Evolutionary conservation across 2,329 filamentous ascomycete species (phyloP).

Genomic region (Penicillium sp.): DNA sequence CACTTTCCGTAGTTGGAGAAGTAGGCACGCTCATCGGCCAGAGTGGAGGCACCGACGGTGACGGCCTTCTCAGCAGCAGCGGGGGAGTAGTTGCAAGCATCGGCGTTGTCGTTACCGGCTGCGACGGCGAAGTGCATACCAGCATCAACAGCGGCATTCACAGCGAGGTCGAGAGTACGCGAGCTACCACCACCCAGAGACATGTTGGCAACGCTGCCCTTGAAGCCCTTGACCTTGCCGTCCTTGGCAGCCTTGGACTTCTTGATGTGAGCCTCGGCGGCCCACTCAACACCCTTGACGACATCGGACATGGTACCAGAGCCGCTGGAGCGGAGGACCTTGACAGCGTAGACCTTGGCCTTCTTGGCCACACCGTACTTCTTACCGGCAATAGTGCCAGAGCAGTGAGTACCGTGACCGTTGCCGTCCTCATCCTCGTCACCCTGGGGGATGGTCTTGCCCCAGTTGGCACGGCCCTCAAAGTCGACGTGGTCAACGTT

Average conservation of each 20-base stretch:
- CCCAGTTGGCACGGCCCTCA: slow-evolving; percentile 93
- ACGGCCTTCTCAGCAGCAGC: slow-evolving; percentile 90
- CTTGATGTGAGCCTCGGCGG: slow-evolving; percentile 78
- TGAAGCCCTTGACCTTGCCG: slow-evolving; percentile 94
- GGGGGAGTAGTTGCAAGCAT: slow-evolving; percentile 99
- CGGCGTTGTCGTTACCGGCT: slow-evolving; percentile 97
- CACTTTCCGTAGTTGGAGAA: slow-evolving; percentile 99
- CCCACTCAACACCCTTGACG: slow-evolving; percentile 96
- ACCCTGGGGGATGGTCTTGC: slow-evolving; percentile 87
- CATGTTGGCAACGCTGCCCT: slow-evolving; percentile 99
- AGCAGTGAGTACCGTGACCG: slow-evolving; percentile 98
- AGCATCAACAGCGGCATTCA: slow-evolving; percentile 89
- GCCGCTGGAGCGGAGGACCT: slow-evolving; percentile 96
- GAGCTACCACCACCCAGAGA: slow-evolving; percentile 98
- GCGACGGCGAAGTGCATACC: slow-evolving; percentile 98
- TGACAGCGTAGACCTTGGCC: slow-evolving; percentile 94
- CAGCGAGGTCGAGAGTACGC: slow-evolving; percentile 83
- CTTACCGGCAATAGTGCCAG: slow-evolving; percentile 94
- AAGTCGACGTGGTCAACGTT: slow-evolving; percentile 96
- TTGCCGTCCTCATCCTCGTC: slow-evolving; percentile 94
- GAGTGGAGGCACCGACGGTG: slow-evolving; percentile 92
- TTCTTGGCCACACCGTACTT: slow-evolving; percentile 99
- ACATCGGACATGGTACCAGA: slow-evolving; percentile 99
- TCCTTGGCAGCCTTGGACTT: slow-evolving; percentile 79
- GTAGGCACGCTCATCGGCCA: slow-evolving; percentile 95